Evolutionary conservation across 345 rosid genomes (phyloP), one percentile per base, ranked within the genome.

Genomic region (Litchi chinensis): DNA sequence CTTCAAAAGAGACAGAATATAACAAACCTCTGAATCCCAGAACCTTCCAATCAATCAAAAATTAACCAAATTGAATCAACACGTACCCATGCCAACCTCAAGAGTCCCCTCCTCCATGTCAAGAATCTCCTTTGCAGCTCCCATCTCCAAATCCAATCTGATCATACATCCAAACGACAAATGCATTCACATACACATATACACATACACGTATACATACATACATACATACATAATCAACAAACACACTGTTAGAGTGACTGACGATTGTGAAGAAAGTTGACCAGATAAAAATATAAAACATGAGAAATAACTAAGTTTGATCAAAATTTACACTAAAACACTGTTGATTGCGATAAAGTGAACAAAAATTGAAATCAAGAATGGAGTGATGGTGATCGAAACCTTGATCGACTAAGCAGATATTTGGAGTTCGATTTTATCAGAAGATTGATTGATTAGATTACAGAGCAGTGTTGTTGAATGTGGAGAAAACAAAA

Each of bases 61-160:
- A 52, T 52, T 52, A 52, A 15, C 18, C 57, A 52, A 15, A 52
- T 5, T 5, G 3, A 54, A 15, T 16, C 32, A 28, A 48, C 28
- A 69, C 92, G 74, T 77, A 94, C 98, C 98, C 96, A 94, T 93
- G 82, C 97, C 98, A 81, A 94, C 87, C 92, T 93, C 95, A 18
- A 93, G 91, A 44, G 93, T 83, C 77, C 89, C 98, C 76, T 85
- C 92, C 78, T 91, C 98, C 92, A 86, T 80, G 68, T 85, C 89
- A 67, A 46, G 50, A 60, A 28, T 83, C 80, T 87, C 82, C 65
- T 57, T 62, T 37, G 77, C 83, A 65, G 75, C 80, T 48, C 82
- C 92, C 95, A 94, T 92, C 84, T 57, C 81, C 81, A 79, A 80
- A 5, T 52, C 68, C 73, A 70, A 70, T 21, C 73, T 70, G 60